Percentiles rank a stretch among this genome's conserved stretches.
Conservation (phyloP, 2,329 filamentous ascomycete species). For the Botrytis deweyae region DNA sequence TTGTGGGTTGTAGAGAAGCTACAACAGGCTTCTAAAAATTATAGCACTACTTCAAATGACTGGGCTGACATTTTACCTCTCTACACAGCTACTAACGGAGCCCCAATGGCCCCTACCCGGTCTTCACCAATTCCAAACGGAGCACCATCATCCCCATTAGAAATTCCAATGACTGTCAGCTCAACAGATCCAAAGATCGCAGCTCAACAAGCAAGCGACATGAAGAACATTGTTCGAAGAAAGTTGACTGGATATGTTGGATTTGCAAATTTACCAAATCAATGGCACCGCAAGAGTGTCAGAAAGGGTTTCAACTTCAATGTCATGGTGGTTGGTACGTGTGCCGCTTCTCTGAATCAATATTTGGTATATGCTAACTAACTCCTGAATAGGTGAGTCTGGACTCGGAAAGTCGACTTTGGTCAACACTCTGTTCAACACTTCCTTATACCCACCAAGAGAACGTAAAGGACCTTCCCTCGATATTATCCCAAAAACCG, state of each 20-base stretch:
- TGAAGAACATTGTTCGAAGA: constrained; percentile 86
- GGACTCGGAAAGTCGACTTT: constrained; percentile 98
- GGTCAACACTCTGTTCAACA: constrained; percentile 99
- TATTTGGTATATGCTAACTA: constrained; percentile 26
- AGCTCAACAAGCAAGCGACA: constrained; percentile 41
- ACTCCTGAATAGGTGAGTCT: constrained; percentile 75
- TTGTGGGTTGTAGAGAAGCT: constrained; percentile 33
- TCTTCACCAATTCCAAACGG: constrained; percentile 37
- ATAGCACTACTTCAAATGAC: constrained; percentile 33
- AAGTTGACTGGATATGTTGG: constrained; percentile 98
- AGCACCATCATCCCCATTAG: constrained; percentile 32
- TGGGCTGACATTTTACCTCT: constrained; percentile 40
- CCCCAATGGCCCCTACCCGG: constrained; percentile 35
- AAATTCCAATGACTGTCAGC: constrained; percentile 40
- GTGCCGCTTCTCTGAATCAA: neutral
- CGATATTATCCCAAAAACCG: constrained; percentile 98
- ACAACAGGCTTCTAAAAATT: constrained; percentile 31
- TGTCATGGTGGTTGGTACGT: constrained; percentile 99
- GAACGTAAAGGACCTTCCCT: constrained; percentile 97
- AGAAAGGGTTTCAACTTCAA: constrained; percentile 99
- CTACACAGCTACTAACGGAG: constrained; percentile 40
- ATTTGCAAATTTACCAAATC: constrained; percentile 97
- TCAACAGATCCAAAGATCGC: constrained; percentile 41
- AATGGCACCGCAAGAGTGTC: constrained; percentile 99
- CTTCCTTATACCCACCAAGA: constrained; percentile 95